A percentile compares a stretch with the other conserved stretches of the same genome.
These are phyloP conservation scores for Lachancea nothofagi DNA, from an alignment of 805 yeast genomes.

Conservation along the genomic window DNA sequence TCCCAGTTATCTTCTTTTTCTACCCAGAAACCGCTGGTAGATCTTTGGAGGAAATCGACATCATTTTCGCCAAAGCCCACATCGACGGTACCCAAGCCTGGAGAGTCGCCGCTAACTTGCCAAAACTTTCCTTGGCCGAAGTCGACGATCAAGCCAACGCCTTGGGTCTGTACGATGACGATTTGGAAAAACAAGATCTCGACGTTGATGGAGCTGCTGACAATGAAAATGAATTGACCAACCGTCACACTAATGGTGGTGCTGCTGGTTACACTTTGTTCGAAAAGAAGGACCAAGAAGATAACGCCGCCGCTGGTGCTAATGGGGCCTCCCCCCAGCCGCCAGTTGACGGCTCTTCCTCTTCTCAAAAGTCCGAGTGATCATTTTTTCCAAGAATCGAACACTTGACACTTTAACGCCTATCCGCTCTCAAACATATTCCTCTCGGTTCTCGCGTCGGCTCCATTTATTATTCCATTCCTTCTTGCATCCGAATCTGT, in stretches of 20 bases:
- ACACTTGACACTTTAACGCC: not conserved
- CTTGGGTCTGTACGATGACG: slow-evolving; percentile 49
- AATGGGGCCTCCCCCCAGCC: not conserved
- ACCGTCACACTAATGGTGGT: slow-evolving; percentile 8
- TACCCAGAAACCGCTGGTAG: slow-evolving; percentile 79
- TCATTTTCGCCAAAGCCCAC: slow-evolving; percentile 43
- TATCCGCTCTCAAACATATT: not conserved
- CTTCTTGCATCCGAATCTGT: too few relatives aligned
- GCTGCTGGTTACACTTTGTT: slow-evolving; percentile 12
- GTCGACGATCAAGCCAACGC: slow-evolving; percentile 55
- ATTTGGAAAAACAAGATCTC: slow-evolving; percentile 30
- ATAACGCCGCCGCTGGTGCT: too few relatives aligned
- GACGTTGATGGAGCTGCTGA: slow-evolving; percentile 19
- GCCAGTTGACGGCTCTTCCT: slow-evolving; percentile 9
- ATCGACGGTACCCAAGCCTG: slow-evolving; percentile 53
- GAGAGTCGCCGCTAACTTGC: slow-evolving; percentile 59
- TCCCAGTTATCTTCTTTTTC: slow-evolving; percentile 58
- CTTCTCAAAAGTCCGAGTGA: slow-evolving; percentile 8
- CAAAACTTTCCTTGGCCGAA: slow-evolving; percentile 50
- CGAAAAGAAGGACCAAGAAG: slow-evolving; percentile 8
- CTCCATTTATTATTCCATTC: too few relatives aligned
- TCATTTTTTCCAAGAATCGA: not conserved
- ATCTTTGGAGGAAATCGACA: slow-evolving; percentile 69
- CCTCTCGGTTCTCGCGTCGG: too few relatives aligned
- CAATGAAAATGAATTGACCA: slow-evolving; percentile 12